Percentiles rank a stretch among this genome's conserved stretches.
These are phyloP conservation scores for Aspergillus hiratsukae DNA, from an alignment of 2,329 filamentous ascomycete species.

Conservation along the genomic window DNA sequence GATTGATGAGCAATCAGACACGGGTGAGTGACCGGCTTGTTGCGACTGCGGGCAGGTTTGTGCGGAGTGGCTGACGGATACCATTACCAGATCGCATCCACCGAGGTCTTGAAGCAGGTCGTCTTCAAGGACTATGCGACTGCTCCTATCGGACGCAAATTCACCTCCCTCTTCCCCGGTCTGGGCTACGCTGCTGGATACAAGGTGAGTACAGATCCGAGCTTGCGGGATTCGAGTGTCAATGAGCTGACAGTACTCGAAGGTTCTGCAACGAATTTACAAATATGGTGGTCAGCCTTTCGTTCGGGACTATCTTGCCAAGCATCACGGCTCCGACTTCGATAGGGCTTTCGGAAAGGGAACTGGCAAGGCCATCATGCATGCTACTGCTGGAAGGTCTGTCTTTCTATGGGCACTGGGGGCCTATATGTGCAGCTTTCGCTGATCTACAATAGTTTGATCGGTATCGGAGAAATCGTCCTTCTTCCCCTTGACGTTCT, in stretches of 20 bases:
- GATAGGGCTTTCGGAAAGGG: constrained; percentile 90
- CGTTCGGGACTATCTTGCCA: constrained; percentile 79
- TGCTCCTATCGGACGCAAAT: constrained; percentile 69
- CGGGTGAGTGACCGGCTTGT: constrained; percentile 48
- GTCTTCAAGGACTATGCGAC: constrained; percentile 87
- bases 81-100: constrained; percentile 48
- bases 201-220: constrained; percentile 57
- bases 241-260: constrained; percentile 11
- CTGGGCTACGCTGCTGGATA: constrained; percentile 96
- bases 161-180: constrained; percentile 93
- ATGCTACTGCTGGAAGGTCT: constrained; percentile 88
- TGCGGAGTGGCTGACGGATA: constrained; percentile 15
- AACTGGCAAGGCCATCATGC: constrained; percentile 96
- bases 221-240: background rate
- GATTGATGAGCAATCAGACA: constrained; percentile 96
- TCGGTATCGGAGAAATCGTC: constrained; percentile 96
- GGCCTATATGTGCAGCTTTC: background rate
- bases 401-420: constrained; percentile 10
- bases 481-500: constrained; percentile 92
- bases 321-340: constrained; percentile 77
- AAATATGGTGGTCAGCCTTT: constrained; percentile 98
- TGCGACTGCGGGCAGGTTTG: background rate
- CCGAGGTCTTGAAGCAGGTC: constrained; percentile 73
- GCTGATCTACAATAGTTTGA: constrained; percentile 55
- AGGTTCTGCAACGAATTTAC: constrained; percentile 91